A percentile compares a stretch with the other conserved stretches of the same genome.
These are phyloP conservation scores for Berberis vulgaris DNA, from an alignment of 164 flowering plant genomes.

Conservation along the genomic window DNA sequence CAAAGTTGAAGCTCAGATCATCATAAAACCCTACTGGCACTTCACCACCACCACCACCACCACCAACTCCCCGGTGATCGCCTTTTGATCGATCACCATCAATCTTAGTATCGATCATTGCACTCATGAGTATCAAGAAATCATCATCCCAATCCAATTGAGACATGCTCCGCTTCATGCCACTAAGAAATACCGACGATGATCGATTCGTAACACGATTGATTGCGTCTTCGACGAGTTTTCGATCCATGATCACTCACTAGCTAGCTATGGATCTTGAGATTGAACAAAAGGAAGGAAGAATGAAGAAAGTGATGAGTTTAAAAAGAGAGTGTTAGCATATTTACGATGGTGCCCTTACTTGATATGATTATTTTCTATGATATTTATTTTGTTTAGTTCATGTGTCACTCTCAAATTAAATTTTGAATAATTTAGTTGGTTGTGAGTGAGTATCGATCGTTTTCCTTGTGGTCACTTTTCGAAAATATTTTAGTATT, in stretches of 20 bases:
- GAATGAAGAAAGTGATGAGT: background rate
- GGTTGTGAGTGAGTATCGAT: no score
- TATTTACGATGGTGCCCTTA: constrained; percentile 2
- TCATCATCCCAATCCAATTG: constrained; percentile 18
- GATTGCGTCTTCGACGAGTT: background rate
- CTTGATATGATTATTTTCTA: background rate
- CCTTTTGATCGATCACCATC: constrained; percentile 4
- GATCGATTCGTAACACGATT: no score
- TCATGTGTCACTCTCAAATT: background rate
- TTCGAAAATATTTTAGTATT: no score
- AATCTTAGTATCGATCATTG: background rate
- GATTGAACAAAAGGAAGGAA: background rate
- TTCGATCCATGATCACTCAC: background rate
- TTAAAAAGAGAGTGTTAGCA: no score
- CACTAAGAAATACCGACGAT: background rate
- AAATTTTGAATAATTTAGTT: background rate
- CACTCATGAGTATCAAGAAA: constrained; percentile 6
- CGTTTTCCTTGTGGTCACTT: no score
- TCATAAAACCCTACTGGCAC: no score
- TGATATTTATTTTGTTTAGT: background rate
- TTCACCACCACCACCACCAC: no score
- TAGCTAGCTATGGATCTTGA: background rate
- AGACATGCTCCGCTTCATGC: constrained; percentile 28
- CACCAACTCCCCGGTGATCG: background rate
- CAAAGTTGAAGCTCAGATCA: constrained; percentile 16